These are phyloP conservation scores for Coprinellus micaceus DNA, from an alignment of 768 basidiomycete genomes.

Conservation along the genomic window DNA sequence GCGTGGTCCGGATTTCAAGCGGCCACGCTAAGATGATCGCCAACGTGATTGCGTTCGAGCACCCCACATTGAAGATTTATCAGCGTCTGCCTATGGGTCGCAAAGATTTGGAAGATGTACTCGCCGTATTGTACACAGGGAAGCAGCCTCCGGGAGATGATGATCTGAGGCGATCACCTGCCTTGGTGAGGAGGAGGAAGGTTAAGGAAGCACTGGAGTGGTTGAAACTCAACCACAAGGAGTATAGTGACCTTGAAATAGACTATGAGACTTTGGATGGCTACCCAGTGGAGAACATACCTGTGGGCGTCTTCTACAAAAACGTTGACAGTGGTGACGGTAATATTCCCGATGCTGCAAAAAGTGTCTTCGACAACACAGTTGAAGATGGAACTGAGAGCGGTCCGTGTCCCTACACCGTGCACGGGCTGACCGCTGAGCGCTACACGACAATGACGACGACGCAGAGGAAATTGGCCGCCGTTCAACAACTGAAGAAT, in stretches of 20 bases:
- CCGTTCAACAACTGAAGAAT: slow-evolving; percentile 23
- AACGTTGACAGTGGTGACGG: slow-evolving; percentile 17
- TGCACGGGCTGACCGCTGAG: slow-evolving; percentile 31
- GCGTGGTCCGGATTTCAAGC: neutral
- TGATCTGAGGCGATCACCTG: slow-evolving; percentile 23
- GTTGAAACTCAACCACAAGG: slow-evolving; percentile 34
- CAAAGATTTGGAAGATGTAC: slow-evolving; percentile 25
- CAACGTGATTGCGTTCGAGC: slow-evolving; percentile 2
- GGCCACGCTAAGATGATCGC: slow-evolving; percentile 1
- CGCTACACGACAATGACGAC: slow-evolving; percentile 16
- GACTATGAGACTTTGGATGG: slow-evolving; percentile 20
- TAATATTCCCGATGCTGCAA: slow-evolving; percentile 10
- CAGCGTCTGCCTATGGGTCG: neutral
- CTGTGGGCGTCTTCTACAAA: slow-evolving; percentile 23
- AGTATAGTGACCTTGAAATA: slow-evolving; percentile 30
- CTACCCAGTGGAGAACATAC: slow-evolving; percentile 22
- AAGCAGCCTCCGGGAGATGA: slow-evolving; percentile 19
- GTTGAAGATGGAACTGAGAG: slow-evolving; percentile 24
- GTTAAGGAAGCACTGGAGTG: slow-evolving; percentile 29
- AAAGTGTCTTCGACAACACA: slow-evolving; percentile 20
- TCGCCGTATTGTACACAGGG: slow-evolving; percentile 33
- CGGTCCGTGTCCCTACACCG: slow-evolving; percentile 32
- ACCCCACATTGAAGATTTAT: neutral
- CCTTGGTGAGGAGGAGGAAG: slow-evolving; percentile 23
- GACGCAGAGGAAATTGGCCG: slow-evolving; percentile 18